Evolutionary conservation across 2,329 filamentous ascomycete species (phyloP).

Genomic region (Aspergillus brunneoviolaceus): DNA sequence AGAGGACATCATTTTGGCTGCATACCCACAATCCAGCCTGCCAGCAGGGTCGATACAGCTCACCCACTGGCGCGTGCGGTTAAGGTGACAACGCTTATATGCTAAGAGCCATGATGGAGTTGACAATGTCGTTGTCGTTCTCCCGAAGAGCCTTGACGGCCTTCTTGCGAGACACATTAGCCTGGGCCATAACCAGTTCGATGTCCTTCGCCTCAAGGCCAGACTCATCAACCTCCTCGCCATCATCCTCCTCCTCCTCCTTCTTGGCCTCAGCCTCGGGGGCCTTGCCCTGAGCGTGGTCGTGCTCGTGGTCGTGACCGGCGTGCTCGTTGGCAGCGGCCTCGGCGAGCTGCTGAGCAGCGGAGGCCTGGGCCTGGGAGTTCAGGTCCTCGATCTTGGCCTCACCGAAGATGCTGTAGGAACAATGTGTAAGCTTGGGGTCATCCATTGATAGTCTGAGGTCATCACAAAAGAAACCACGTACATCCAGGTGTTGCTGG

Average conservation of each 20-base stretch:
- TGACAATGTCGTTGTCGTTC: slow-evolving; percentile 99
- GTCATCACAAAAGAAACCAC: slow-evolving; percentile 35
- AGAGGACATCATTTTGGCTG: slow-evolving; percentile 29
- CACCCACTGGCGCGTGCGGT: slow-evolving; percentile 26
- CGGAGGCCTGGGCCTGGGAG: slow-evolving; percentile 93
- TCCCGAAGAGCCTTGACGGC: slow-evolving; percentile 93
- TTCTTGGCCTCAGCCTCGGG: slow-evolving; percentile 61
- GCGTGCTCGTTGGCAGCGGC: slow-evolving; percentile 57
- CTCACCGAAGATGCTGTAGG: slow-evolving; percentile 89
- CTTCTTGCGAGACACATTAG: slow-evolving; percentile 95
- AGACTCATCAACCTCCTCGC: slow-evolving; percentile 90
- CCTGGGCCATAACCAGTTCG: slow-evolving; percentile 97
- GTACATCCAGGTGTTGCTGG: slow-evolving; percentile 99
- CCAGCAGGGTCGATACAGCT: slow-evolving; percentile 23
- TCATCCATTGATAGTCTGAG: neutral
- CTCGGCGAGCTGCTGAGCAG: slow-evolving; percentile 89
- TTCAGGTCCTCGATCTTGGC: slow-evolving; percentile 99
- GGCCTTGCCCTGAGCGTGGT: slow-evolving; percentile 65
- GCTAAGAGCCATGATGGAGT: slow-evolving; percentile 99
- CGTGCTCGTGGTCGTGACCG: slow-evolving; percentile 57
- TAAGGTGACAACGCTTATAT: slow-evolving; percentile 53
- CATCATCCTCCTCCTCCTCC: slow-evolving; percentile 85
- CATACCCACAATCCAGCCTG: slow-evolving; percentile 34
- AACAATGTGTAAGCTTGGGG: slow-evolving; percentile 24
- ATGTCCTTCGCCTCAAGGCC: slow-evolving; percentile 99